phyloP scores from a whole-genome alignment of 2,329 filamentous ascomycete genomes.

The Trichoderma oligosporum region DNA sequence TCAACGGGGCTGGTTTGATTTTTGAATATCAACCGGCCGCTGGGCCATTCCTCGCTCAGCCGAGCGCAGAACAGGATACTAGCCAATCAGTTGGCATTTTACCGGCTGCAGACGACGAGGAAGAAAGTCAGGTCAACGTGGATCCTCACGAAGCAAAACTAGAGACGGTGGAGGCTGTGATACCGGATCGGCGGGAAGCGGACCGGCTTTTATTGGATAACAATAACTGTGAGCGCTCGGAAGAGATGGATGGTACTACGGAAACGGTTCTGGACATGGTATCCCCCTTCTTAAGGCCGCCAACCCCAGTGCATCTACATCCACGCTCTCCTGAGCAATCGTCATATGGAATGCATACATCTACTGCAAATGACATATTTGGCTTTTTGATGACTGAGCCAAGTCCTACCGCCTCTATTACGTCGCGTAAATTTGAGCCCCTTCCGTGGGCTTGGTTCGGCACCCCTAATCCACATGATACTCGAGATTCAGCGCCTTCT shows the following conservation, averaged over 20 bases:
- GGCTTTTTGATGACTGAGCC: conserved; percentile 36
- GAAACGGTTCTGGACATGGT: conserved; percentile 45
- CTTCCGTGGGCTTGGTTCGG: conserved; percentile 53
- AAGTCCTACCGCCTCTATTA: conserved; percentile 30
- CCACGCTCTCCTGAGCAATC: conserved; percentile 38
- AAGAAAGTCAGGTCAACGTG: not conserved
- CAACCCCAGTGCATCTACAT: conserved; percentile 42
- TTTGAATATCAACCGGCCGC: conserved; percentile 32
- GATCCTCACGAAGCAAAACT: not conserved
- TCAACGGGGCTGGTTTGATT: conserved; percentile 30
- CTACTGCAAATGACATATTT: conserved; percentile 50
- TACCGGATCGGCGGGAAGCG: not conserved
- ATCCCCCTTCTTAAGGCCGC: conserved; percentile 46
- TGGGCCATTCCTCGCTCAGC: not conserved
- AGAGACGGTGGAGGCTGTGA: not conserved
- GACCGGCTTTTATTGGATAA: not conserved
- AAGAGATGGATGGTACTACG: conserved; percentile 32
- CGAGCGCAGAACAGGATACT: not conserved
- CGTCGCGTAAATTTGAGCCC: conserved; percentile 34
- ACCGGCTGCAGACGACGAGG: not conserved
- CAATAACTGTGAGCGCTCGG: not conserved
- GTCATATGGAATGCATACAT: conserved; percentile 54
- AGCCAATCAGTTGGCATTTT: not conserved
- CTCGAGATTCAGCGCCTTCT: conserved; percentile 22
- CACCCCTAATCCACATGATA: conserved; percentile 33